These are phyloP conservation scores for Arthrobotrys sphaeroides DNA, from an alignment of 2,329 filamentous ascomycete genomes.

Conservation along the genomic window DNA sequence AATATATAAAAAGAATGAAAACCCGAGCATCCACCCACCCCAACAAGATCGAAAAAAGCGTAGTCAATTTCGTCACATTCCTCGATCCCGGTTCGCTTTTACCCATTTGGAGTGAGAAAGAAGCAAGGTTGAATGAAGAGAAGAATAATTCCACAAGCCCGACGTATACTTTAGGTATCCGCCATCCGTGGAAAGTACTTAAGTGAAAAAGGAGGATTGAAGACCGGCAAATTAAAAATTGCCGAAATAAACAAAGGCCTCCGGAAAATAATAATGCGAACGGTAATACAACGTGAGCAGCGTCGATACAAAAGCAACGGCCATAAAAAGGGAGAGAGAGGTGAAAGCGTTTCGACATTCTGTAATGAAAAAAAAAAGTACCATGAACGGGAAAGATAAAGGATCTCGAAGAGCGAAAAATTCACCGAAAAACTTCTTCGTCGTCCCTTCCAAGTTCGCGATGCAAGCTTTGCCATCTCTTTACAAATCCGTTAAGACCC, in stretches of 20 bases:
- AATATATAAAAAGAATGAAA: neutral
- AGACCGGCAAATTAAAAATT: slow-evolving; percentile 14
- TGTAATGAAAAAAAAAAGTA: slow-evolving; percentile 7
- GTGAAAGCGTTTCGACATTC: slow-evolving; percentile 14
- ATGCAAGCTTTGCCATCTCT: neutral
- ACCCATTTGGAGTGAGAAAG: neutral
- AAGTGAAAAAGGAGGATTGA: neutral
- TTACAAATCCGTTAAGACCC: slow-evolving; percentile 40
- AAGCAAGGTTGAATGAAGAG: neutral
- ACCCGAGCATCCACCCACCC: neutral
- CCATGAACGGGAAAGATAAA: neutral
- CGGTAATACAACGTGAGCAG: slow-evolving; percentile 33
- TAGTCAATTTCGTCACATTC: neutral
- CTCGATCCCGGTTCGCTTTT: slow-evolving; percentile 13
- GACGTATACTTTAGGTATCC: neutral
- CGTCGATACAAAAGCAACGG: slow-evolving; percentile 6
- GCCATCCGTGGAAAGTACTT: no score
- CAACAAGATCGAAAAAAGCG: neutral
- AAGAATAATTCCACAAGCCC: neutral
- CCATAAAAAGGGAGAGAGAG: neutral
- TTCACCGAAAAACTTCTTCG: neutral
- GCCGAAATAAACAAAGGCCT: slow-evolving; percentile 38
- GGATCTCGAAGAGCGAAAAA: neutral
- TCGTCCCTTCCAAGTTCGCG: neutral
- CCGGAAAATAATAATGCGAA: slow-evolving; percentile 45